Conservation (phyloP, 208 protist species). For the Leishmania guyanensis region DNA sequence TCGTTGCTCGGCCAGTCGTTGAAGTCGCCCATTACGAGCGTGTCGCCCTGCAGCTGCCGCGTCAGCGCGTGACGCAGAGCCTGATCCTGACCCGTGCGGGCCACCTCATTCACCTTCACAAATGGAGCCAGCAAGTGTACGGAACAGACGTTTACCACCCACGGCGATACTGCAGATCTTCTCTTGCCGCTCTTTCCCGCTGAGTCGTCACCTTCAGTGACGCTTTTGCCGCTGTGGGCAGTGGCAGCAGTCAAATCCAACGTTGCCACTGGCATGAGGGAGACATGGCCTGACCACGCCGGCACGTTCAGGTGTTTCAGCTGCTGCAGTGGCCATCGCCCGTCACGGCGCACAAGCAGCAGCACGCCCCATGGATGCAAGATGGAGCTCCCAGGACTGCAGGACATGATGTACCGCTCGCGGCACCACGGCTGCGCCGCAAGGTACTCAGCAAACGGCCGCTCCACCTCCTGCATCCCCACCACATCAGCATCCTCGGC, state of each 20-base stretch:
- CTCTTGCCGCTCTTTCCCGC: not conserved
- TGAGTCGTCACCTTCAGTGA: not conserved
- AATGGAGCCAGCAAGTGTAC: slow-evolving; percentile 86
- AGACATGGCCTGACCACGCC: slow-evolving; percentile 85
- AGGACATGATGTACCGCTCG: slow-evolving; percentile 80
- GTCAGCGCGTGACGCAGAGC: slow-evolving; percentile 61
- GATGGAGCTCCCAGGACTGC: slow-evolving; percentile 45
- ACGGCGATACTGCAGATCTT: not conserved
- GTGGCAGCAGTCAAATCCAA: slow-evolving; percentile 32
- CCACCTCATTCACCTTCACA: slow-evolving; percentile 68
- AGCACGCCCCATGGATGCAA: slow-evolving; percentile 84
- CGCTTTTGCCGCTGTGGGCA: not conserved
- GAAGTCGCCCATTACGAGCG: slow-evolving; percentile 90
- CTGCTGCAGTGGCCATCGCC: slow-evolving; percentile 40
- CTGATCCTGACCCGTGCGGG: slow-evolving; percentile 76
- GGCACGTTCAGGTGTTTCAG: slow-evolving; percentile 85
- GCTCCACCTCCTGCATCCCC: slow-evolving; percentile 91
- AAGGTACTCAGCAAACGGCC: slow-evolving; percentile 73
- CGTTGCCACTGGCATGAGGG: slow-evolving; percentile 78
- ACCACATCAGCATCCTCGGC: slow-evolving; percentile 87
- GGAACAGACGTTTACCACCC: slow-evolving; percentile 25
- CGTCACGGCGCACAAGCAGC: slow-evolving; percentile 73
- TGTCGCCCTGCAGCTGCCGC: slow-evolving; percentile 56
- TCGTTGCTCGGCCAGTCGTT: slow-evolving; percentile 91
- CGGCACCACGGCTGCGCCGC: slow-evolving; percentile 71